Evolutionary conservation across 805 yeast species (phyloP).

Genomic region (Metschnikowia corniflorae): DNA sequence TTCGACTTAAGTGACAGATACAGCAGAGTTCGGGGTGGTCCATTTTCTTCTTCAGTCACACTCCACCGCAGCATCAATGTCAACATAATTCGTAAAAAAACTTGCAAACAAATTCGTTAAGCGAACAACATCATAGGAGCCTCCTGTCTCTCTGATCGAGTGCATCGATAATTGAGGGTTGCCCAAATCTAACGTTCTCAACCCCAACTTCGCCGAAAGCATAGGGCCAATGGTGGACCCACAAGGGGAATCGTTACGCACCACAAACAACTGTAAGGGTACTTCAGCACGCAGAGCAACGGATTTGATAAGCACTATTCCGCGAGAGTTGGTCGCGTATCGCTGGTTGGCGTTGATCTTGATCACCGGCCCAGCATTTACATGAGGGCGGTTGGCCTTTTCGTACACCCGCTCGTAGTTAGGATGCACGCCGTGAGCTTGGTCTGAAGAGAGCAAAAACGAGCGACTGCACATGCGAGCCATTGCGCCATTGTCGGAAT

Average conservation of each 20-base stretch:
- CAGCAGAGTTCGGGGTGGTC: too few relatives aligned
- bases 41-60: too few relatives aligned
- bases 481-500: constrained; percentile 35
- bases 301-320: constrained; percentile 71
- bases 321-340: constrained; percentile 90
- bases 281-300: constrained; percentile 63
- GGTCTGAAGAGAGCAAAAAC: constrained; percentile 87
- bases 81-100: constrained; percentile 46
- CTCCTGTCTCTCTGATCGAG: constrained; percentile 88
- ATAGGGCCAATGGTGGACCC: constrained; percentile 97
- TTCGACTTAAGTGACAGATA: too few relatives aligned
- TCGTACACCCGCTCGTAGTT: constrained; percentile 80
- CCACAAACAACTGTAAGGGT: constrained; percentile 93
- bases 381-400: constrained; percentile 67
- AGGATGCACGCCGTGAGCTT: constrained; percentile 97
- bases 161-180: constrained; percentile 94
- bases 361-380: constrained; percentile 89
- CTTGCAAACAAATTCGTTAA: constrained; percentile 59
- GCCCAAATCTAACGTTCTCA: constrained; percentile 85
- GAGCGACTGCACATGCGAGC: constrained; percentile 52
- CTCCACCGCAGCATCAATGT: constrained; percentile 26
- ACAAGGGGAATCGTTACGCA: constrained; percentile 87
- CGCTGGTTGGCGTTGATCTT: constrained; percentile 94
- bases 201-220: constrained; percentile 80
- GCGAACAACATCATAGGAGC: constrained; percentile 64